Evolutionary conservation across 2,329 filamentous ascomycete species (phyloP).

Genomic region (Curvularia lunata): DNA sequence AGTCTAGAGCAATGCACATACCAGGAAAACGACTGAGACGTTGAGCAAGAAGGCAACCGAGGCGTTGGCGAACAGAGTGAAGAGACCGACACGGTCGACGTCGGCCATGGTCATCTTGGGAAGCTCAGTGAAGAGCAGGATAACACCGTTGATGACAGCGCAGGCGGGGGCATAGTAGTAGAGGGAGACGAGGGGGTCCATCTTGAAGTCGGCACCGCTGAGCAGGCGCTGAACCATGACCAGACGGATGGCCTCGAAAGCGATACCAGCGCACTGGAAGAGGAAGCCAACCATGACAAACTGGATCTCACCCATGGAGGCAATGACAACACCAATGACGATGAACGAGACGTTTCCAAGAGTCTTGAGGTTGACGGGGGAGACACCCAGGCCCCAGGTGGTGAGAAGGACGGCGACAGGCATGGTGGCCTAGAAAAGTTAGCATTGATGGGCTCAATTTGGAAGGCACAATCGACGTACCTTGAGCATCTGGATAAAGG

Average conservation of each 20-base stretch:
- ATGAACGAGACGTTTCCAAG: slow-evolving; percentile 95
- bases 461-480: too few species aligned
- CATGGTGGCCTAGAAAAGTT: slow-evolving; percentile 74
- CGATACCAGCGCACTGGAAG: slow-evolving; percentile 77
- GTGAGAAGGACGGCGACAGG: slow-evolving; percentile 91
- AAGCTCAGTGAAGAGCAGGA: slow-evolving; percentile 76
- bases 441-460: slow-evolving; percentile 1
- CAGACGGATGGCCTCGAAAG: slow-evolving; percentile 82
- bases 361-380: slow-evolving; percentile 81
- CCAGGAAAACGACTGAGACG: slow-evolving; percentile 83
- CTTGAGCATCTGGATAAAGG: slow-evolving; percentile 99
- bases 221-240: slow-evolving; percentile 85
- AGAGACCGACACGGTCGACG: slow-evolving; percentile 74
- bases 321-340: slow-evolving; percentile 91
- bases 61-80: slow-evolving; percentile 77
- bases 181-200: slow-evolving; percentile 86
- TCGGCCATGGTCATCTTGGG: slow-evolving; percentile 72
- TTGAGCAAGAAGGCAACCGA: slow-evolving; percentile 81
- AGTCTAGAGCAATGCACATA: slow-evolving; percentile 56
- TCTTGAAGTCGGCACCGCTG: slow-evolving; percentile 85
- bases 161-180: slow-evolving; percentile 91
- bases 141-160: slow-evolving; percentile 77
- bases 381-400: slow-evolving; percentile 85
- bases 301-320: slow-evolving; percentile 93
- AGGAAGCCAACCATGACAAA: slow-evolving; percentile 83